Conservation (phyloP, 257 asterid species). For the Lycium barbarum region DNA sequence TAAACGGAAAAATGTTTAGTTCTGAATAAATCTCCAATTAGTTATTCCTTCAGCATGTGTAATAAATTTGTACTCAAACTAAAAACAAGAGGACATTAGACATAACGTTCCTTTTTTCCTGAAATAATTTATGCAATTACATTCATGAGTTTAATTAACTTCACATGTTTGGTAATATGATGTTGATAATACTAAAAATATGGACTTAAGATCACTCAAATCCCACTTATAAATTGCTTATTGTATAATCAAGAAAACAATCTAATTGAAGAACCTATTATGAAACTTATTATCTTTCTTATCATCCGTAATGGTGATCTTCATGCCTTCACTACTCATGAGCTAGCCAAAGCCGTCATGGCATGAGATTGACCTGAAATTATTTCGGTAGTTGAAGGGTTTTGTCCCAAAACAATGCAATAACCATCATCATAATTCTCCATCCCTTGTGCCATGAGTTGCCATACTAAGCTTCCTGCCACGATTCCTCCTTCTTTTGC, state of each 20-base stretch:
- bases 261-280: background rate
- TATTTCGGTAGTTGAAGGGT: background rate
- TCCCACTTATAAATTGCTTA: background rate
- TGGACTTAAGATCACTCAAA: no score
- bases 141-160: no score
- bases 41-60: no score
- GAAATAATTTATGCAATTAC: no score
- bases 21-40: no score
- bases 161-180: no score
- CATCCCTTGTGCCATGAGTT: background rate
- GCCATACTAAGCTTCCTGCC: background rate
- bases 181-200: no score
- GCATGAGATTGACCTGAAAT: background rate
- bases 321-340: background rate
- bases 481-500: background rate
- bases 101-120: no score
- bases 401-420: background rate
- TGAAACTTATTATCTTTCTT: background rate
- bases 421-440: background rate
- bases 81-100: no score
- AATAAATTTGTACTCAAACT: no score
- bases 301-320: background rate
- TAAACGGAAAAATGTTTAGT: no score
- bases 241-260: background rate
- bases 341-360: background rate